A percentile compares a stretch with the other conserved stretches of the same genome.
phyloP scores from a whole-genome alignment of 495 filamentous ascomycete species.

The Neurospora sp. region DNA sequence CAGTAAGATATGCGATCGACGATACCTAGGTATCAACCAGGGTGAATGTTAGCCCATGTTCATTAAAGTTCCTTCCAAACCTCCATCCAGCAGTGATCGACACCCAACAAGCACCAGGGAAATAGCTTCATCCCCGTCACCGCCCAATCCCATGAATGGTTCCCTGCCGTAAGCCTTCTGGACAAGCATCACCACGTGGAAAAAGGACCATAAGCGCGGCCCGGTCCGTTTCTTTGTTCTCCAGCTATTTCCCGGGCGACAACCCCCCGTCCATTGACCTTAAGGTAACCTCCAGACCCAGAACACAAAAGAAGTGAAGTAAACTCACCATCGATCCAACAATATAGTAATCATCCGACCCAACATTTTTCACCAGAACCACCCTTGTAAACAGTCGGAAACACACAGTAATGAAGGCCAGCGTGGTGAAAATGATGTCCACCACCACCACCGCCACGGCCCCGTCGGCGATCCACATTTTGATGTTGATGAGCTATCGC shows the following conservation, averaged over 20 bases:
- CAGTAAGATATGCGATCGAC: constrained; percentile 8
- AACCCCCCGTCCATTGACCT: background rate
- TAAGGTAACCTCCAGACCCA: background rate
- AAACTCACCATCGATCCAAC: constrained; percentile 8
- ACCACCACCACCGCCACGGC: constrained; percentile 11
- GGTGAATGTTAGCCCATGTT: background rate
- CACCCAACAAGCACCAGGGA: background rate
- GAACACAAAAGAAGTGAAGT: accelerated
- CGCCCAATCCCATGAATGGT: background rate
- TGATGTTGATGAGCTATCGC: background rate
- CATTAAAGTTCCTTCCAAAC: background rate
- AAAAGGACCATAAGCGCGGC: background rate
- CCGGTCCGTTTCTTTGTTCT: background rate
- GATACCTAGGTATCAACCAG: constrained; percentile 1
- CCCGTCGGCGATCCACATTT: constrained; percentile 8
- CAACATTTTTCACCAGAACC: constrained; percentile 12
- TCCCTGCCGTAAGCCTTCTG: background rate
- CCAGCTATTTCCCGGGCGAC: background rate
- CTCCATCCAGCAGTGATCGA: constrained; percentile 4
- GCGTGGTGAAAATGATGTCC: constrained; percentile 12
- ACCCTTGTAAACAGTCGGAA: constrained; percentile 8
- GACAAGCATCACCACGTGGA: background rate
- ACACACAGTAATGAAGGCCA: constrained; percentile 14
- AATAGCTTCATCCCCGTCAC: background rate
- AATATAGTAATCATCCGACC: constrained; percentile 15